Base-by-base conservation (phyloP, 495 filamentous ascomycete species). In the Lasiosphaeria ovina region DNA sequence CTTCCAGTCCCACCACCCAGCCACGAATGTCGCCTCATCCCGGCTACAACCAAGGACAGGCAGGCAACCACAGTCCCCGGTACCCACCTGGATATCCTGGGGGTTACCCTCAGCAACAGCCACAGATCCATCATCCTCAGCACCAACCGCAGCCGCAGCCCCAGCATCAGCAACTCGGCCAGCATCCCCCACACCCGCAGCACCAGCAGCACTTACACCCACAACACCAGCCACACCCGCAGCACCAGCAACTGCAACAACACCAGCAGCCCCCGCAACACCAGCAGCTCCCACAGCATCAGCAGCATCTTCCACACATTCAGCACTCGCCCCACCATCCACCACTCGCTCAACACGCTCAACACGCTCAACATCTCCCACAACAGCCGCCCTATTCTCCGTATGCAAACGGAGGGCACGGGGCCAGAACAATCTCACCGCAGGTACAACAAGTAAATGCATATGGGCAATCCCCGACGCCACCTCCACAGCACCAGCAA, bases 1-100 rank as follows among this genome's bases (percentile, higher is more conserved):
- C 70, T 11, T 60, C 66, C n/a, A 73, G 65, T 52, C 71, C 74
- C 11, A 58, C 68, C n/a, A 58, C 68, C n/a, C 75, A 74, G 51
- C 68, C 66, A 32, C 77, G 72, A 44, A 71, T 72, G 54, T 62
- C 66, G 38, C 73, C 61, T 42, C 71, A 72, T 51, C 35, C 59
- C 14, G 61, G 65, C 16, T 66, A 66, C 51, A 69, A 65, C 47
- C 62, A 70, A 58, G 66, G 61, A 24, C 45, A 48, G 10, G 62
- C 70, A 9, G 64, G 54, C 1, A 67, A 70, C 8, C 73, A 74
- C 3, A 63, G 63, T 35, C 62, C 64, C 12, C 64, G 72, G 14
- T 75, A 65, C 44, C 61, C 66, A 4, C 66, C 61, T 17, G 62
- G 58, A 14, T 75, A 70, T 47, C 63, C 57, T 54, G 56, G 45